Evolutionary conservation across 2,329 filamentous ascomycete genomes (phyloP).

Genomic region (Ophiocordyceps camponoti-saundersi): DNA sequence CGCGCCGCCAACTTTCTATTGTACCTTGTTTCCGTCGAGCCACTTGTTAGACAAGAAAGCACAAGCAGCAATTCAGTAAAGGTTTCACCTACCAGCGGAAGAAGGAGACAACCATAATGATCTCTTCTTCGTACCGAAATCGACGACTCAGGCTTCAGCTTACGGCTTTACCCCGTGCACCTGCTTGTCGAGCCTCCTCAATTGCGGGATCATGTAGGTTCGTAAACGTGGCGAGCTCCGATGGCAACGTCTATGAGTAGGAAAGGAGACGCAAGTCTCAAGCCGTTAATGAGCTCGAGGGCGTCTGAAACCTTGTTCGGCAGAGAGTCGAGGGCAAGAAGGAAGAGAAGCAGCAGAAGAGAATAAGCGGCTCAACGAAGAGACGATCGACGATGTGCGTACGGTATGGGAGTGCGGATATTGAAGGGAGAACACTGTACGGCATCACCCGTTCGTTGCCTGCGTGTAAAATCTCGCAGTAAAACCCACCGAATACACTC

Average conservation of each 20-base stretch:
- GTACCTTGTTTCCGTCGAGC: constrained; percentile 43
- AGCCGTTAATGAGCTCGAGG: not conserved
- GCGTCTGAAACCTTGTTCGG: not conserved
- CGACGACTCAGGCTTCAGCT: not conserved
- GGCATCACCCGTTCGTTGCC: no score
- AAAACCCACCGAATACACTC: no score
- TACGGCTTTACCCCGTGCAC: not conserved
- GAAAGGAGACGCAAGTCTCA: not conserved
- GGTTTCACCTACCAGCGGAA: constrained; percentile 13
- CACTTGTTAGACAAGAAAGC: not conserved
- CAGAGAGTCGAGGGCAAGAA: no score
- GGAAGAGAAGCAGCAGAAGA: no score
- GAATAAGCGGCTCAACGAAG: no score
- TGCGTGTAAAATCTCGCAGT: no score
- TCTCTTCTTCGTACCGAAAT: not conserved
- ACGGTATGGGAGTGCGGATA: no score
- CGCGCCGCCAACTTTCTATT: constrained; percentile 63
- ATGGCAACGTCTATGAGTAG: not conserved
- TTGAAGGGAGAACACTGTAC: no score
- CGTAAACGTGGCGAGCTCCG: not conserved
- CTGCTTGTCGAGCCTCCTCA: not conserved
- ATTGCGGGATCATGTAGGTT: not conserved
- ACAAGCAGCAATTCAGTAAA: not conserved
- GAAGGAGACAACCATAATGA: constrained; percentile 7
- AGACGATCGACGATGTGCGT: no score